Percentiles rank a stretch among this genome's conserved stretches.
Conservation (phyloP, 2,329 filamentous ascomycete genomes). For the Calcarisporium arbuscula region DNA sequence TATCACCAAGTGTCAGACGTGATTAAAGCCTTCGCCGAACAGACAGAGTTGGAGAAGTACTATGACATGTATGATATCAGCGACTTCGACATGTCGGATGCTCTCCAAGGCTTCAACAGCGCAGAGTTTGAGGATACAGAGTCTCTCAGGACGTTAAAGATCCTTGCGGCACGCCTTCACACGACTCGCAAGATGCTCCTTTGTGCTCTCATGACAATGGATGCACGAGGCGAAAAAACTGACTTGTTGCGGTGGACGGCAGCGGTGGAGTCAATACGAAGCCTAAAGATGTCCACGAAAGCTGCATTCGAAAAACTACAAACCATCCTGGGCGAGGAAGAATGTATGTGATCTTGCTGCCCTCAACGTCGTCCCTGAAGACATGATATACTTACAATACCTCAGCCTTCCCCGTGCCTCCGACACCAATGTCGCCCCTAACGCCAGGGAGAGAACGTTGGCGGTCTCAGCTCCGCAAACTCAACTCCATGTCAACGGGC, state of each 20-base stretch:
- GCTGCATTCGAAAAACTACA: conserved; percentile 60
- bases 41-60: conserved; percentile 82
- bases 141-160: conserved; percentile 73
- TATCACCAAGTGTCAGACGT: conserved; percentile 64
- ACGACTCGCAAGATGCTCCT: conserved; percentile 78
- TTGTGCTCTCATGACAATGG: conserved; percentile 81
- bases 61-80: conserved; percentile 84
- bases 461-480: conserved; percentile 79
- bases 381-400: neutral
- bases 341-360: conserved; percentile 50
- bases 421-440: conserved; percentile 51
- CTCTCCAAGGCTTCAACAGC: conserved; percentile 58
- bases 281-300: conserved; percentile 55
- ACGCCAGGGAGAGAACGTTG: conserved; percentile 77
- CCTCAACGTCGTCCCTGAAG: conserved; percentile 6
- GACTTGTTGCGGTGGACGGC: conserved; percentile 76
- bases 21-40: conserved; percentile 68
- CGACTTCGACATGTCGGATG: conserved; percentile 64
- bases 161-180: conserved; percentile 73
- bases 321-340: conserved; percentile 68
- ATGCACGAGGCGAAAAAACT: conserved; percentile 69
- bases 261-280: conserved; percentile 68
- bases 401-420: conserved; percentile 45
- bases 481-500: conserved; percentile 81
- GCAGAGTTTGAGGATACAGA: conserved; percentile 69